These are phyloP conservation scores for Eragrostis nindensis DNA, from an alignment of 176 grass and related monocot species.

Conservation along the genomic window DNA sequence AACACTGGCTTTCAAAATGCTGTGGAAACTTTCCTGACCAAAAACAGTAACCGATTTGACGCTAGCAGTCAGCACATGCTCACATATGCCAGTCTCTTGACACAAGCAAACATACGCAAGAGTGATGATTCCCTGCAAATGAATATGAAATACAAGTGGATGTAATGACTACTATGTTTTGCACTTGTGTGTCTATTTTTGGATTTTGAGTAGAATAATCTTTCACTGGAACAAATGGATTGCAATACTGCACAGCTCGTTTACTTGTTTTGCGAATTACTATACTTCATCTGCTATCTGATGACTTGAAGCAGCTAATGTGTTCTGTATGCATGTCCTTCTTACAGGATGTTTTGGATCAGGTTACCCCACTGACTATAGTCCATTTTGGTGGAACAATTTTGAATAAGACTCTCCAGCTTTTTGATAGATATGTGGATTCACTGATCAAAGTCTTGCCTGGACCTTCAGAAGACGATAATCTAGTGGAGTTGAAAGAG, in stretches of 20 bases:
- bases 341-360: constrained; percentile 92
- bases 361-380: constrained; percentile 80
- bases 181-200: background rate
- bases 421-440: constrained; percentile 88
- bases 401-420: constrained; percentile 81
- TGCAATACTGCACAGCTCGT: background rate
- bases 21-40: background rate
- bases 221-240: constrained; percentile 17
- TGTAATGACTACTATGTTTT: constrained; percentile 10
- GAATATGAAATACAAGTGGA: constrained; percentile 9
- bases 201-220: constrained; percentile 6
- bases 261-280: constrained; percentile 1
- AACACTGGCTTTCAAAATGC: background rate
- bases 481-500: constrained; percentile 68
- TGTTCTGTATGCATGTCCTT: constrained; percentile 48
- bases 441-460: constrained; percentile 81
- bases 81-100: constrained; percentile 17
- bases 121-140: background rate
- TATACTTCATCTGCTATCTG: constrained; percentile 15
- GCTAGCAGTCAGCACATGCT: constrained; percentile 22
- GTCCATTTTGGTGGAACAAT: constrained; percentile 88
- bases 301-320: constrained; percentile 23
- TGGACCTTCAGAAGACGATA: constrained; percentile 87
- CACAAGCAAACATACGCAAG: constrained; percentile 14
- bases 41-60: constrained; percentile 3